phyloP scores from a whole-genome alignment of 2,329 filamentous ascomycete genomes.

The Alternaria metachromatica region DNA sequence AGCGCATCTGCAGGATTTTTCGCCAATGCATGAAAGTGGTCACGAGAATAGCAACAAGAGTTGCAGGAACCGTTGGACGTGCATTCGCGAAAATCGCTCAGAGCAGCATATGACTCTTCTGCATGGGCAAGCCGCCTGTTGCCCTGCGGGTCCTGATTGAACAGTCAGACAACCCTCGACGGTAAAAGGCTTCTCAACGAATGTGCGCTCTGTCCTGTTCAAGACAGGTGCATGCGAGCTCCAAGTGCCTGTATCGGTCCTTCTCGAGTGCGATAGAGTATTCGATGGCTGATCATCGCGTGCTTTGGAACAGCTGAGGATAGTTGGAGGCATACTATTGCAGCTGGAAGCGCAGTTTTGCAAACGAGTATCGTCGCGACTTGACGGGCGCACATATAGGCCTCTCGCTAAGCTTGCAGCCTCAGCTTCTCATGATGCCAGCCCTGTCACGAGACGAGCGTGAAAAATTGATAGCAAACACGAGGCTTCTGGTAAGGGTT shows the following conservation, averaged over 20 bases:
- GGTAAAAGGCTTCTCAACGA: conserved; percentile 30
- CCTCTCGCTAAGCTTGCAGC: conserved; percentile 28
- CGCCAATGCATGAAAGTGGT: conserved; percentile 25
- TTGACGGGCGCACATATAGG: conserved; percentile 12
- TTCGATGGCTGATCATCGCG: conserved; percentile 25
- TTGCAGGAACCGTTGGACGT: conserved; percentile 28
- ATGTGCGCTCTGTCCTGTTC: conserved; percentile 24
- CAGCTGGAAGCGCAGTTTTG: conserved; percentile 22
- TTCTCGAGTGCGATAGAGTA: conserved; percentile 17
- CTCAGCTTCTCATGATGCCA: conserved; percentile 33
- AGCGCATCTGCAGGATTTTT: conserved; percentile 24
- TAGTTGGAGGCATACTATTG: conserved; percentile 5
- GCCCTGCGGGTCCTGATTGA: conserved; percentile 39
- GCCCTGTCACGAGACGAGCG: conserved; percentile 24
- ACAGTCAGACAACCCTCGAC: conserved; percentile 25
- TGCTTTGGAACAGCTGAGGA: conserved; percentile 16
- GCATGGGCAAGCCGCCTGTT: conserved; percentile 29
- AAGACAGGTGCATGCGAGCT: conserved; percentile 36
- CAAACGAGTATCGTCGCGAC: conserved; percentile 21
- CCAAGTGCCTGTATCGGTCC: conserved; percentile 23
- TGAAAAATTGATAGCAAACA: conserved; percentile 17
- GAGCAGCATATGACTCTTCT: conserved; percentile 39
- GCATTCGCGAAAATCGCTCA: conserved; percentile 33
- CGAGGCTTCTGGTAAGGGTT: conserved; percentile 20
- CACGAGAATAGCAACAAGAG: conserved; percentile 36